A percentile compares a stretch with the other conserved stretches of the same genome.
These are phyloP conservation scores for Cenococcum geophilum DNA, from an alignment of 495 filamentous ascomycete species.

Conservation along the genomic window DNA sequence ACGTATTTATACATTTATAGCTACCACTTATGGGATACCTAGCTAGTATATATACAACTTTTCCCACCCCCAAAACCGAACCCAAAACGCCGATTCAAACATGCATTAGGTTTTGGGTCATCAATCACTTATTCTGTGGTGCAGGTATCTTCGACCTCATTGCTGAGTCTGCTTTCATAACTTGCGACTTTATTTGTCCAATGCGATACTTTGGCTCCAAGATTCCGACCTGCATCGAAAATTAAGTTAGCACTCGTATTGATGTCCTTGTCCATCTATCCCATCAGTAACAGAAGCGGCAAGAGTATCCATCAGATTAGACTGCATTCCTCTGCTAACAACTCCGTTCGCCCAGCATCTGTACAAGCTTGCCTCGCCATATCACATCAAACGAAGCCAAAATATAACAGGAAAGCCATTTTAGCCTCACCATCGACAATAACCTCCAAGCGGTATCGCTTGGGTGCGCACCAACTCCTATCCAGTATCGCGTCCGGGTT, in stretches of 20 bases:
- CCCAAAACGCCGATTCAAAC: not conserved
- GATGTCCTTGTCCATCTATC: too few relatives aligned
- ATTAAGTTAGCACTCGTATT: too few relatives aligned
- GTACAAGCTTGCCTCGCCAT: not conserved
- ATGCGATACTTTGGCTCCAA: not conserved
- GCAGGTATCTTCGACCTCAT: not conserved
- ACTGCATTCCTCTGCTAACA: too few relatives aligned
- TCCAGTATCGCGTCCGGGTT: slow-evolving; percentile 82
- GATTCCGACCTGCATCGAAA: not conserved
- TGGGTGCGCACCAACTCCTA: slow-evolving; percentile 93
- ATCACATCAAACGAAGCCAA: not conserved
- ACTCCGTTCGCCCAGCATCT: not conserved
- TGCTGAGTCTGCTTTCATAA: not conserved
- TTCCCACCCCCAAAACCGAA: not conserved
- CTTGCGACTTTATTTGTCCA: slow-evolving; percentile 1
- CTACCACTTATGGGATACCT: too few relatives aligned
- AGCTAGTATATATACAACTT: too few relatives aligned
- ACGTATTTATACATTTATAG: too few relatives aligned
- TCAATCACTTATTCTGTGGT: not conserved
- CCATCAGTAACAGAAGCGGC: too few relatives aligned
- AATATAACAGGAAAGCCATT: not conserved
- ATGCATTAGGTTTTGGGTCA: not conserved
- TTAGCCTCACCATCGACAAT: slow-evolving; percentile 66
- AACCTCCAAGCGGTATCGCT: slow-evolving; percentile 83
- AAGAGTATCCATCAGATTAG: too few relatives aligned